phyloP scores from a whole-genome alignment of 2,329 filamentous ascomycete species.

The Ilyonectria destructans region DNA sequence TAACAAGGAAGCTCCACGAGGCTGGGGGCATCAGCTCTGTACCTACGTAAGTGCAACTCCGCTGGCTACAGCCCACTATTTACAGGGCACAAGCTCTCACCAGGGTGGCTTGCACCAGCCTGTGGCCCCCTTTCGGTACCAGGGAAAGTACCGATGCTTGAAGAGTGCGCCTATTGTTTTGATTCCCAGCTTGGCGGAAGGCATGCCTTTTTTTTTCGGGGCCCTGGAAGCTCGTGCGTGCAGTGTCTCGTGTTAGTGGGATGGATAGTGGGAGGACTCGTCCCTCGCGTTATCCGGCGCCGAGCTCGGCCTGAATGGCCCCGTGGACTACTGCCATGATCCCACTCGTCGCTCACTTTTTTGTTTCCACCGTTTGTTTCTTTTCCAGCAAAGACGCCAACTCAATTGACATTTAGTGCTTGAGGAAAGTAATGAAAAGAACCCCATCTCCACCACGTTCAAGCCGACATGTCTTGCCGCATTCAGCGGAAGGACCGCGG shows the following conservation, averaged over 20 bases:
- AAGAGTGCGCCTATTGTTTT: conserved; percentile 15
- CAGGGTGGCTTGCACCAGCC: conserved; percentile 24
- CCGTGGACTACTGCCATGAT: conserved; percentile 28
- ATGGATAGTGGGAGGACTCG: conserved; percentile 31
- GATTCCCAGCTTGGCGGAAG: conserved; percentile 3
- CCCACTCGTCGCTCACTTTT: conserved; percentile 14
- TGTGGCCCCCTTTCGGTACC: conserved; percentile 27
- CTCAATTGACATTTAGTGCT: conserved; percentile 9
- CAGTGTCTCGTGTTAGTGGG: conserved; percentile 33
- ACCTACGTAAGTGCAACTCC: conserved; percentile 35
- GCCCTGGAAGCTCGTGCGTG: conserved; percentile 1
- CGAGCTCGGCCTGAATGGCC: conserved; percentile 44
- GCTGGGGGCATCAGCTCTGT: conserved; percentile 46
- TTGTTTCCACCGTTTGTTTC: not conserved
- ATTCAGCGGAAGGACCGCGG: conserved; percentile 8
- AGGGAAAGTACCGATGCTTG: conserved; percentile 37
- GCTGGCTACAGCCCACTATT: conserved; percentile 10
- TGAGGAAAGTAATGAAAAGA: not conserved
- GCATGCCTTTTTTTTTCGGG: conserved; percentile 8
- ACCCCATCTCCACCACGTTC: conserved; percentile 4
- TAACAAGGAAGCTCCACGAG: conserved; percentile 38
- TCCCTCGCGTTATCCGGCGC: conserved; percentile 45
- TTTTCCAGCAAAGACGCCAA: conserved; percentile 5
- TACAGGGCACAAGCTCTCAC: conserved; percentile 8
- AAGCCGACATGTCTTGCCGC: conserved; percentile 17